phyloP scores from a whole-genome alignment of 805 yeast species.

The Grigorovia transvaalensis region DNA sequence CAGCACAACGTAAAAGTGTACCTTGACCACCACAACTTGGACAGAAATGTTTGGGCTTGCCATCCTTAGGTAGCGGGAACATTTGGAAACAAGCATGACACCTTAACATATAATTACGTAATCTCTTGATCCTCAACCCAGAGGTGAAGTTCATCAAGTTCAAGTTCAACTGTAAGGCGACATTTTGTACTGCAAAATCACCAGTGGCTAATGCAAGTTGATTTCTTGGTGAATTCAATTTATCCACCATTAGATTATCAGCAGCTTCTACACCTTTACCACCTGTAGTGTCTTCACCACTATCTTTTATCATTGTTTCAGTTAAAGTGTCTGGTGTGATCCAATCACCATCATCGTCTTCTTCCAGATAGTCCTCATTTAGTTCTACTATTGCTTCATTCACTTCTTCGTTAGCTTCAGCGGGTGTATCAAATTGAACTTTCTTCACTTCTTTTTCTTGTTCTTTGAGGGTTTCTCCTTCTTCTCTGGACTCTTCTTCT shows the following conservation, averaged over 20 bases:
- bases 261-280: conserved; percentile 30
- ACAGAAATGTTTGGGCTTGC: conserved; percentile 78
- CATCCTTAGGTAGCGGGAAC: conserved; percentile 66
- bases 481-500: not conserved
- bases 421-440: not conserved
- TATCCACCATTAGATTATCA: conserved; percentile 17
- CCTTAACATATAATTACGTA: conserved; percentile 86
- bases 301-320: conserved; percentile 59
- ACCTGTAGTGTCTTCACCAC: conserved; percentile 42
- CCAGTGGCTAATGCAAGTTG: conserved; percentile 85
- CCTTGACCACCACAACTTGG: conserved; percentile 85
- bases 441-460: not conserved
- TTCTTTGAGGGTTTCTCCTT: no score
- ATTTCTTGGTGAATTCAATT: conserved; percentile 29
- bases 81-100: conserved; percentile 94
- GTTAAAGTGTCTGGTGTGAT: conserved; percentile 79
- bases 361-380: conserved; percentile 33
- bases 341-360: conserved; percentile 83
- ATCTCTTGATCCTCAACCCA: conserved; percentile 75
- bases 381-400: conserved; percentile 8
- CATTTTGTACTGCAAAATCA: conserved; percentile 97
- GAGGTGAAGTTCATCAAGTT: conserved; percentile 75
- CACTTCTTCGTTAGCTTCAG: no score
- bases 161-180: conserved; percentile 80
- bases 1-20: conserved; percentile 83